Evolutionary conservation across 345 rosid species (phyloP), one percentile per base, ranked within the genome.

Genomic region (Pistacia vera): DNA sequence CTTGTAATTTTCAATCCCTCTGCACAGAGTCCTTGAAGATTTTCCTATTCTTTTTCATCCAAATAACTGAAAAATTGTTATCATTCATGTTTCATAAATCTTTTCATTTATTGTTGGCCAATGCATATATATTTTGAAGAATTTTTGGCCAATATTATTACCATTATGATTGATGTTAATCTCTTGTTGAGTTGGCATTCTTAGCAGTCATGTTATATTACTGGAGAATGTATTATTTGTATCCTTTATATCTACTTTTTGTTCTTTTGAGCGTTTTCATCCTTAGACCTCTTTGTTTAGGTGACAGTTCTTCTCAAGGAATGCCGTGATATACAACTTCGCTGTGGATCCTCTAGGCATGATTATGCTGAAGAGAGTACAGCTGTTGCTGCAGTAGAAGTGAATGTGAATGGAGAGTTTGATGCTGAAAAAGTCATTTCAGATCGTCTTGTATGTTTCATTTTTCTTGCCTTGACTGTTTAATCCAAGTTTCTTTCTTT

Each of bases 281-380:
- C 46, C 8, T 63, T 62, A 17, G 12, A 35, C 51, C 11, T 33
- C 36, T 71, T 2, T 78, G 66, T 78, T 44, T 83, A 95, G 99
- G 96, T 95, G 70, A 90, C 99, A 1, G 71, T 95, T 76, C 98
- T 95, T 63, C 90, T 95, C 56, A 95, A 93, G 88, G 99, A 95
- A 81, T 95, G 99, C 71, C 92, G 97, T 67, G 97, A 93, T 77
- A 87, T 95, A 73, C 99, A 95, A 83, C 87, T 95, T 52, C 97
- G 92, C 7, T 87, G 93, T 88, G 98, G 98, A 79, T 84, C 90
- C 76, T 64, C 79, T 67, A 83, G 77, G 68, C 79, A 75, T 74
- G 90, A 83, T 75, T 64, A 79, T 76, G 81, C 72, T 71, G 90
- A 85, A 79, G 89, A 86, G 64, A 60, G 38, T 71, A 57, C 80